phyloP scores from a whole-genome alignment of 1,139 yeast species.

The Candida sp. region DNA sequence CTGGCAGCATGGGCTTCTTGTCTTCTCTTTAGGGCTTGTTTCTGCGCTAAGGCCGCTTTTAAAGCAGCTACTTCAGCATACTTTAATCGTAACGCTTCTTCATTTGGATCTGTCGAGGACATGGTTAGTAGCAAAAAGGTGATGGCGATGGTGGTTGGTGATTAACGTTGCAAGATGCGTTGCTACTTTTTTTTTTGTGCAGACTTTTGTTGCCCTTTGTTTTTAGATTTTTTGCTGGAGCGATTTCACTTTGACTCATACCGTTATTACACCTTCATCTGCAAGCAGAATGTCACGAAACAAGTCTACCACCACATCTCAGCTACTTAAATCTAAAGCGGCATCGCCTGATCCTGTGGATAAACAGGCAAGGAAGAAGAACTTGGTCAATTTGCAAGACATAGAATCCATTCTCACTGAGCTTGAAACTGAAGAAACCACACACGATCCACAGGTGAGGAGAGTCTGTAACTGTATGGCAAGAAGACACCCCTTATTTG shows the following conservation, averaged over 20 bases:
- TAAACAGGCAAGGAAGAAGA: constrained; percentile 37
- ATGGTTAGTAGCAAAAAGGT: constrained; percentile 2
- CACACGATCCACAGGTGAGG: constrained; percentile 15
- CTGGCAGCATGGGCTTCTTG: constrained; percentile 8
- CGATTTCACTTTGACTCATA: background rate
- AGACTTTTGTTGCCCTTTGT: background rate
- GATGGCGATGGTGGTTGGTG: too few relatives aligned
- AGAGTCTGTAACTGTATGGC: constrained; percentile 81
- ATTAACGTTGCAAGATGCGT: too few relatives aligned
- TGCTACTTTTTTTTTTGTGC: background rate
- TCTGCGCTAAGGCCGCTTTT: constrained; percentile 31
- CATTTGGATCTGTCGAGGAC: constrained; percentile 17
- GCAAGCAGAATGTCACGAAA: constrained; percentile 13
- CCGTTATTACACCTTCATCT: background rate
- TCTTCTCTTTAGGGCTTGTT: constrained; percentile 12
- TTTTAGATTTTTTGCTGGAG: background rate
- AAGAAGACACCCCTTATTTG: constrained; percentile 84
- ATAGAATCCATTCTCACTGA: constrained; percentile 49
- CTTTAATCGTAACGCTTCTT: constrained; percentile 27
- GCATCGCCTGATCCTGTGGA: constrained; percentile 19
- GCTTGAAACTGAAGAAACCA: constrained; percentile 30
- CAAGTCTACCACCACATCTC: constrained; percentile 39
- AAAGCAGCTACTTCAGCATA: constrained; percentile 39
- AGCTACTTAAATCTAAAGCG: constrained; percentile 33
- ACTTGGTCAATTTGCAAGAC: constrained; percentile 58